A percentile compares a stretch with the other conserved stretches of the same genome.
Evolutionary conservation across 148 eudicot genomes (phyloP).

Genomic region (Silene conica): DNA sequence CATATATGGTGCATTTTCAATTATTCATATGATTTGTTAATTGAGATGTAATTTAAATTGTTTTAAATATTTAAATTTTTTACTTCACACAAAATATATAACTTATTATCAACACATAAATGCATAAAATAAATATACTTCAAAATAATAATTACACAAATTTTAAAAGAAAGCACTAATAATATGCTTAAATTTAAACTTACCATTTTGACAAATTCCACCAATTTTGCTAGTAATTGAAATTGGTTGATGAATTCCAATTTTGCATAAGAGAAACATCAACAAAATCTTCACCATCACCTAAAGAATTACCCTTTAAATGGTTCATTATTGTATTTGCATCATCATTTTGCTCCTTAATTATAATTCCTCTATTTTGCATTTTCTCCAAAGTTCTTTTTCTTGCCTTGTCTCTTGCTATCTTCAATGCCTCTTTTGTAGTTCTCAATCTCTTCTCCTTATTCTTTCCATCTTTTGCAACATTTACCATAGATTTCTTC

Average conservation of each 20-base stretch:
- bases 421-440: constrained; percentile 38
- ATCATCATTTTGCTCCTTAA: background rate
- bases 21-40: no score
- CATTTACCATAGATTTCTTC: background rate
- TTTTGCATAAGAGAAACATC: background rate
- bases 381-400: constrained; percentile 38
- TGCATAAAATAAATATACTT: no score
- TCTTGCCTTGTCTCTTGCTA: constrained; percentile 58
- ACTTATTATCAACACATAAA: no score
- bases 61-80: no score
- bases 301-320: background rate
- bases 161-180: background rate
- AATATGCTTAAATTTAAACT: background rate
- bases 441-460: constrained; percentile 15
- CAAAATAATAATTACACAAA: background rate
- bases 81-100: no score
- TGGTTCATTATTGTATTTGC: background rate
- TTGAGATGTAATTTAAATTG: no score
- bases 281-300: background rate
- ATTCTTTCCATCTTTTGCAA: background rate
- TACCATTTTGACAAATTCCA: constrained; percentile 21
- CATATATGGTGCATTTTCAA: no score
- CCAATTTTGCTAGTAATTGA: constrained; percentile 20
- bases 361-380: background rate
- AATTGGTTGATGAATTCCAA: constrained; percentile 22